Percentiles rank a stretch among this genome's conserved stretches.
phyloP scores from a whole-genome alignment of 345 rosid species.

The Streptanthus diversifolius region DNA sequence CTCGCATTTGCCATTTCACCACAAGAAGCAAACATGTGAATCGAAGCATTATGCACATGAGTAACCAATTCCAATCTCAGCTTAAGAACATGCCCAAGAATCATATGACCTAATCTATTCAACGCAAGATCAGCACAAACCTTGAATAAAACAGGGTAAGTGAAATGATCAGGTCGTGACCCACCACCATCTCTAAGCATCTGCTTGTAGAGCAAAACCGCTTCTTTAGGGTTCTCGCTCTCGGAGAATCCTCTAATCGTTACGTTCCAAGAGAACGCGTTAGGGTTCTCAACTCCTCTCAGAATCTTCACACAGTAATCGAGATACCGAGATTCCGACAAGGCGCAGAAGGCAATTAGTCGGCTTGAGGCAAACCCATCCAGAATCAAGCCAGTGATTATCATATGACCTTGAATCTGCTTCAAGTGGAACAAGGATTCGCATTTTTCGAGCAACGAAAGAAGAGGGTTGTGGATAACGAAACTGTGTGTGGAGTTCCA shows the following conservation, averaged over 20 bases:
- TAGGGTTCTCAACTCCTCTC: conserved; percentile 37
- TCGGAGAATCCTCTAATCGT: conserved; percentile 58
- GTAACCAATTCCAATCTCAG: conserved; percentile 54
- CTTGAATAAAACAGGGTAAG: conserved; percentile 67
- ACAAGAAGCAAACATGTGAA: conserved; percentile 51
- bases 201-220: conserved; percentile 45
- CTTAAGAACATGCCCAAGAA: conserved; percentile 64
- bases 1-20: conserved; percentile 59
- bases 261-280: conserved; percentile 69
- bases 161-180: conserved; percentile 62
- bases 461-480: conserved; percentile 55
- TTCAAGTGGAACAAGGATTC: conserved; percentile 52
- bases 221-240: conserved; percentile 43
- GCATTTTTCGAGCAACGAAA: conserved; percentile 55
- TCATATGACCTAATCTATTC: conserved; percentile 42
- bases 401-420: conserved; percentile 73
- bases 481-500: conserved; percentile 47
- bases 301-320: conserved; percentile 54
- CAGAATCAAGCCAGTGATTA: conserved; percentile 43
- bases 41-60: conserved; percentile 64
- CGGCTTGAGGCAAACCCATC: conserved; percentile 65
- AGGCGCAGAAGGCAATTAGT: conserved; percentile 58
- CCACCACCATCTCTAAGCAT: conserved; percentile 58
- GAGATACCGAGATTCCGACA: conserved; percentile 56
- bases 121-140: conserved; percentile 47